phyloP scores from a whole-genome alignment of 495 filamentous ascomycete species.

The Aspergillus affinis region DNA sequence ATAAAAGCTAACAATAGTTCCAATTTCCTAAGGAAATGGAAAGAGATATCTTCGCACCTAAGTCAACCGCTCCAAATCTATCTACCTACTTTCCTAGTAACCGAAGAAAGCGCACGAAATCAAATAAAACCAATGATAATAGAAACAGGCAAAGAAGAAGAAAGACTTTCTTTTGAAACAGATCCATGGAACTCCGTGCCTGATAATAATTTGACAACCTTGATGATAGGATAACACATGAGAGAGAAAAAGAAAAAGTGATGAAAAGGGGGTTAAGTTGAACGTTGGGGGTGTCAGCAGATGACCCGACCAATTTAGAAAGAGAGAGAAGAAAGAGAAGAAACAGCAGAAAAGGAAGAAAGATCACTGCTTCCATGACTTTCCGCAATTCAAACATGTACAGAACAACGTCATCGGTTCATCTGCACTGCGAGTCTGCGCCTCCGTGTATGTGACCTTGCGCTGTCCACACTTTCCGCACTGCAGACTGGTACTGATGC shows the following conservation, averaged over 20 bases:
- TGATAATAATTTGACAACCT: conserved; percentile 5
- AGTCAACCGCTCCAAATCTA: not conserved
- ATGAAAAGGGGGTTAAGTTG: not conserved
- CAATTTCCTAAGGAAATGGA: not conserved
- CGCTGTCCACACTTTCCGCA: conserved; percentile 89
- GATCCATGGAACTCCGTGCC: conserved; percentile 6
- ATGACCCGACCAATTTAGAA: conserved; percentile 1
- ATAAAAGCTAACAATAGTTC: too few relatives aligned
- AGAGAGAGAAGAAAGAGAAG: conserved; percentile 10
- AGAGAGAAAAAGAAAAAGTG: conserved; percentile 1
- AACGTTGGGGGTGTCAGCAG: not conserved
- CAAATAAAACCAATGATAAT: not conserved
- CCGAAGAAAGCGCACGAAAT: not conserved
- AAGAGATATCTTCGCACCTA: not conserved
- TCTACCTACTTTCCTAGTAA: not conserved
- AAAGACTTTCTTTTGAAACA: conserved; percentile 3
- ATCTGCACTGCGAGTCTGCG: conserved; percentile 93
- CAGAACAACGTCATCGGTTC: conserved; percentile 53
- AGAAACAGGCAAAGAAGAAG: not conserved
- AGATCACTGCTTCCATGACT: conserved; percentile 49
- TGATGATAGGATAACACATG: conserved; percentile 1
- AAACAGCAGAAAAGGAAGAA: conserved; percentile 7
- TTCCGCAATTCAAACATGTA: conserved; percentile 52
- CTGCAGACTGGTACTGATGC: conserved; percentile 78
- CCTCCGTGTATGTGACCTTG: conserved; percentile 93